phyloP scores from a whole-genome alignment of 176 grass and related monocot species.

The Pharus latifolius region DNA sequence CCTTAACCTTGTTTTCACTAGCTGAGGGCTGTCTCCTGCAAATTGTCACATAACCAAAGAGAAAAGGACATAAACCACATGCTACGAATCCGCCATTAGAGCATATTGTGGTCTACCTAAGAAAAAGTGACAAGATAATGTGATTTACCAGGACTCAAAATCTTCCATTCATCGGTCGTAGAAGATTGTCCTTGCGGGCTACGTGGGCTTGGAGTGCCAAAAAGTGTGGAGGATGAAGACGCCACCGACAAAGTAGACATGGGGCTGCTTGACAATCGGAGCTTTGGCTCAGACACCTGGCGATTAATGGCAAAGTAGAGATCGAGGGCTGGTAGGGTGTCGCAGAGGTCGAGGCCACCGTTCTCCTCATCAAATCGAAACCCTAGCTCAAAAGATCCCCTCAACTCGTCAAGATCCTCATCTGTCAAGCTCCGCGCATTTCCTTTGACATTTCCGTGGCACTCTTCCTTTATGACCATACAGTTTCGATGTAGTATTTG shows the following conservation, averaged over 20 bases:
- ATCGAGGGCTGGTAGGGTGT: conserved; percentile 46
- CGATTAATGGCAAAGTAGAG: conserved; percentile 47
- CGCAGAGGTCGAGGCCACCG: conserved; percentile 38
- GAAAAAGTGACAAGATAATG: too few relatives aligned
- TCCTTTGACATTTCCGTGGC: not conserved
- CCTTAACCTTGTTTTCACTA: conserved; percentile 42
- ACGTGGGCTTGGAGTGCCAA: not conserved
- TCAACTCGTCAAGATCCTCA: conserved; percentile 43
- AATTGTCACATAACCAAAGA: too few relatives aligned
- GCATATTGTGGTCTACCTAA: too few relatives aligned
- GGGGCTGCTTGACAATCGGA: conserved; percentile 22
- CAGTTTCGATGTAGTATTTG: conserved; percentile 28
- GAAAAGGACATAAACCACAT: too few relatives aligned
- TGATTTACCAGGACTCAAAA: conserved; percentile 31
- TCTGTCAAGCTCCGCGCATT: conserved; percentile 25
- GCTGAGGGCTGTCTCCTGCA: conserved; percentile 37
- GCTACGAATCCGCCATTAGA: too few relatives aligned
- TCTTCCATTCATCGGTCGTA: conserved; percentile 32
- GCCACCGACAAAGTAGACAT: conserved; percentile 3
- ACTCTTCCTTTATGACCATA: not conserved
- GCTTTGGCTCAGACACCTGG: conserved; percentile 29
- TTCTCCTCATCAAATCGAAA: conserved; percentile 42
- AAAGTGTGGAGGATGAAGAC: conserved; percentile 29
- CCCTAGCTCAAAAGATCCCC: conserved; percentile 48
- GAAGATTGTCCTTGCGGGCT: conserved; percentile 17